A percentile compares a stretch with the other conserved stretches of the same genome.
Conservation (phyloP, 2,329 filamentous ascomycete genomes). For the Byssochlamys sp. region DNA sequence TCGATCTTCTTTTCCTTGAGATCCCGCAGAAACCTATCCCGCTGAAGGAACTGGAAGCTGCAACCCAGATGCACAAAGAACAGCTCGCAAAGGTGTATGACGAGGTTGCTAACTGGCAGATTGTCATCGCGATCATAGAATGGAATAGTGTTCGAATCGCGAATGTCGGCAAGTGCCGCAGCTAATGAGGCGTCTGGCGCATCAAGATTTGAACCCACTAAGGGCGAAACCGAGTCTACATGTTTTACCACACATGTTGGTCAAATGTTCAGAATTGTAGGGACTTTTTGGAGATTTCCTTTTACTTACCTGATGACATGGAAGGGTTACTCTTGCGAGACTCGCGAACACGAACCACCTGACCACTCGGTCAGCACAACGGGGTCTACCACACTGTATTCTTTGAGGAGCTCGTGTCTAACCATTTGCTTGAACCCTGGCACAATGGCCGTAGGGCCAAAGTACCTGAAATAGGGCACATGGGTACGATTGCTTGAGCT, state of each 20-base stretch:
- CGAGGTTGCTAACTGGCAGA: slow-evolving; percentile 62
- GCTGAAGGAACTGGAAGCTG: slow-evolving; percentile 73
- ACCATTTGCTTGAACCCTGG: slow-evolving; percentile 92
- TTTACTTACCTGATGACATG: slow-evolving; percentile 27
- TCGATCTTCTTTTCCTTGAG: slow-evolving; percentile 73
- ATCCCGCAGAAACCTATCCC: slow-evolving; percentile 62
- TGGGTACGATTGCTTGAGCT: slow-evolving; percentile 29
- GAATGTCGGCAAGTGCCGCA: slow-evolving; percentile 12
- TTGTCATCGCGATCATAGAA: slow-evolving; percentile 67
- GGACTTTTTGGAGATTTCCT: neutral
- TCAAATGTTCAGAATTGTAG: neutral
- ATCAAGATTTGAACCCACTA: slow-evolving; percentile 25
- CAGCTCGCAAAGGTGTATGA: slow-evolving; percentile 64
- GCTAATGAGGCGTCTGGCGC: slow-evolving; percentile 10
- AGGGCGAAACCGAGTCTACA: slow-evolving; percentile 27
- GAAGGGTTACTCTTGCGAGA: slow-evolving; percentile 32
- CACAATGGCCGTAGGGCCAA: slow-evolving; percentile 82
- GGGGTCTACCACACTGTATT: neutral
- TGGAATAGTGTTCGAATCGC: slow-evolving; percentile 43
- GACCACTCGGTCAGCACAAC: slow-evolving; percentile 20
- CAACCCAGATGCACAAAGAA: slow-evolving; percentile 78
- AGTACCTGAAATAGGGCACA: slow-evolving; percentile 83
- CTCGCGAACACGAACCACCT: slow-evolving; percentile 50
- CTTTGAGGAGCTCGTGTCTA: neutral
- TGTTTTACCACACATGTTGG: neutral